A percentile compares a stretch with the other conserved stretches of the same genome.
phyloP scores from a whole-genome alignment of 768 basidiomycete species.

The Lactarius quietus region DNA sequence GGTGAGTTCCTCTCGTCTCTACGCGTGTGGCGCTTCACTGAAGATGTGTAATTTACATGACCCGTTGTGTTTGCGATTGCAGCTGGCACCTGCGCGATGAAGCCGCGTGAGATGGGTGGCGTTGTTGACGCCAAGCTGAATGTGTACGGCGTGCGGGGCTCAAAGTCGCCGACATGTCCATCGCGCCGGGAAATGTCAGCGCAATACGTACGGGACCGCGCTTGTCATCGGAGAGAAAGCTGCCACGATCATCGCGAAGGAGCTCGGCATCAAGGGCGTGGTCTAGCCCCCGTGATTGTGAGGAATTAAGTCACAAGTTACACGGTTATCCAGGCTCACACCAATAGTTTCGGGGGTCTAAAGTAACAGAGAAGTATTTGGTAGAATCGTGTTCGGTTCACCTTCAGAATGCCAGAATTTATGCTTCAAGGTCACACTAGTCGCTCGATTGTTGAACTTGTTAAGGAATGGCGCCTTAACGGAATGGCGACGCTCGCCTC shows the following conservation, averaged over 20 bases:
- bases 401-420: neutral
- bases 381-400: neutral
- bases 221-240: conserved; percentile 55
- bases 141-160: conserved; percentile 56
- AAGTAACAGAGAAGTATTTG: too few relatives aligned
- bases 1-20: conserved; percentile 3
- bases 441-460: too few relatives aligned
- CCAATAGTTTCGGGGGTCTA: too few relatives aligned
- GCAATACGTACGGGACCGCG: conserved; percentile 42
- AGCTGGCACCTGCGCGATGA: conserved; percentile 35
- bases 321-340: too few relatives aligned
- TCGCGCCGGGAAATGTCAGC: conserved; percentile 37
- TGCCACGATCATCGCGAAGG: conserved; percentile 52
- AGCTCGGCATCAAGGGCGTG: conserved; percentile 34
- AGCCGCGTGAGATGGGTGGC: conserved; percentile 50
- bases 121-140: conserved; percentile 53
- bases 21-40: neutral
- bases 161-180: conserved; percentile 49
- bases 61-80: too few relatives aligned
- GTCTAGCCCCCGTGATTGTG: neutral
- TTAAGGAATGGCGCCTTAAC: too few relatives aligned
- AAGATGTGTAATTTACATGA: too few relatives aligned
- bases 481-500: too few relatives aligned
- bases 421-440: neutral
- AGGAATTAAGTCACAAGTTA: too few relatives aligned